phyloP scores from a whole-genome alignment of 805 yeast genomes.

The Yamadazyma laniorum region DNA sequence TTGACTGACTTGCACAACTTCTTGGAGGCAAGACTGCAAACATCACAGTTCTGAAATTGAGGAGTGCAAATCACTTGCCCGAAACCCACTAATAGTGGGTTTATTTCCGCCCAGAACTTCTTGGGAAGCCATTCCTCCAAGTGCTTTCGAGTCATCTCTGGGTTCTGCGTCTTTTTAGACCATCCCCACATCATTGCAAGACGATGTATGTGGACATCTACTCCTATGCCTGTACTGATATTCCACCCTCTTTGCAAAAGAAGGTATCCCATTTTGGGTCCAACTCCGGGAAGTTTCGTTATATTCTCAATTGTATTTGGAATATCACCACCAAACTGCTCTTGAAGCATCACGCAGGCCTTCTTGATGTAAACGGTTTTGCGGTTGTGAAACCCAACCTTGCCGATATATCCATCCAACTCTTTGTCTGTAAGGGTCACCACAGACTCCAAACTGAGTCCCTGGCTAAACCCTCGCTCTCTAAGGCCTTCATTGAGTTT shows the following conservation, averaged over 20 bases:
- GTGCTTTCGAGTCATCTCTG: slow-evolving; percentile 70
- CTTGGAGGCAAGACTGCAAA: slow-evolving; percentile 55
- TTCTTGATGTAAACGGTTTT: slow-evolving; percentile 70
- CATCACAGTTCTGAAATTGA: slow-evolving; percentile 64
- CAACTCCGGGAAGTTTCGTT: slow-evolving; percentile 80
- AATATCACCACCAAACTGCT: slow-evolving; percentile 59
- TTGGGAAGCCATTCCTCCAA: slow-evolving; percentile 74
- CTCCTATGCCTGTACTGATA: slow-evolving; percentile 80
- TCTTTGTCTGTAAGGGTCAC: slow-evolving; percentile 49
- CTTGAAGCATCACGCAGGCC: slow-evolving; percentile 53
- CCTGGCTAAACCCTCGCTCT: slow-evolving; percentile 41
- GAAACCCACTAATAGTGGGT: slow-evolving; percentile 86
- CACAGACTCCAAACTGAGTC: slow-evolving; percentile 58
- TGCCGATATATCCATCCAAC: slow-evolving; percentile 63
- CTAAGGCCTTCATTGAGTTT: slow-evolving; percentile 51
- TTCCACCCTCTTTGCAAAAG: slow-evolving; percentile 83
- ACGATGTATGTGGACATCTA: slow-evolving; percentile 87
- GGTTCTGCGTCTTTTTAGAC: slow-evolving; percentile 58
- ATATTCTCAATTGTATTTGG: slow-evolving; percentile 70
- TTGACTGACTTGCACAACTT: slow-evolving; percentile 61
- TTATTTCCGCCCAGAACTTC: slow-evolving; percentile 78
- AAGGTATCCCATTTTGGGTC: slow-evolving; percentile 91
- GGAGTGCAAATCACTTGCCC: slow-evolving; percentile 88
- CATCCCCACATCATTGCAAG: slow-evolving; percentile 78
- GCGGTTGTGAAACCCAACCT: slow-evolving; percentile 84